A percentile compares a stretch with the other conserved stretches of the same genome.
Evolutionary conservation across 306 rosid species (phyloP).

Genomic region (Rosa chinensis): DNA sequence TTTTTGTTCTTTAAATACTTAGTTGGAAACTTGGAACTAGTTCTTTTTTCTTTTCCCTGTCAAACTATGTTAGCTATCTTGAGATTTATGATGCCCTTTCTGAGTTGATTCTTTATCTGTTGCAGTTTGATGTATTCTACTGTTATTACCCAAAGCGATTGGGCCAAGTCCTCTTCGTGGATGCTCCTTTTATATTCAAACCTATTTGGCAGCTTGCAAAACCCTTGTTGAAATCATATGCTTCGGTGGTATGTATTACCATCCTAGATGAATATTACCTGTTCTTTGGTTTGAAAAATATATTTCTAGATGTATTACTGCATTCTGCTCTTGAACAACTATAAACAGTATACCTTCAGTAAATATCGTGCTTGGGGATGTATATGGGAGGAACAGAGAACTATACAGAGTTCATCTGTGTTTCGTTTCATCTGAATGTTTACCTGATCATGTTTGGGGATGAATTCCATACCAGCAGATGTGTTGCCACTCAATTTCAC

Average conservation of each 20-base stretch:
- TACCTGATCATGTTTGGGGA: not conserved
- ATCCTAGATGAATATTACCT: not conserved
- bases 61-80: not conserved
- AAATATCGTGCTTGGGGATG: not conserved
- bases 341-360: not conserved
- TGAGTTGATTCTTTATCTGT: conserved; percentile 14
- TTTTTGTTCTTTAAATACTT: conserved; percentile 11
- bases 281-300: not conserved
- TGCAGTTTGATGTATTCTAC: conserved; percentile 89
- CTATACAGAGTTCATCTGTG: not conserved
- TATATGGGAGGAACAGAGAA: not conserved
- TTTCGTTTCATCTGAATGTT: not conserved
- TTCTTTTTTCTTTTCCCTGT: not conserved
- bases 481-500: not conserved
- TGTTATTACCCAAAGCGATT: conserved; percentile 80
- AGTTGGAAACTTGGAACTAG: conserved; percentile 8
- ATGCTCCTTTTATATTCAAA: conserved; percentile 81
- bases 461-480: not conserved
- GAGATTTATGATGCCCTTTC: not conserved
- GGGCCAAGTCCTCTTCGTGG: conserved; percentile 82
- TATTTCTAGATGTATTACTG: not conserved
- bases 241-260: conserved; percentile 67
- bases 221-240: conserved; percentile 78
- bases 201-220: conserved; percentile 84
- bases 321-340: not conserved